Conservation (phyloP, 2,329 filamentous ascomycete species). For the Neonectria punicea region DNA sequence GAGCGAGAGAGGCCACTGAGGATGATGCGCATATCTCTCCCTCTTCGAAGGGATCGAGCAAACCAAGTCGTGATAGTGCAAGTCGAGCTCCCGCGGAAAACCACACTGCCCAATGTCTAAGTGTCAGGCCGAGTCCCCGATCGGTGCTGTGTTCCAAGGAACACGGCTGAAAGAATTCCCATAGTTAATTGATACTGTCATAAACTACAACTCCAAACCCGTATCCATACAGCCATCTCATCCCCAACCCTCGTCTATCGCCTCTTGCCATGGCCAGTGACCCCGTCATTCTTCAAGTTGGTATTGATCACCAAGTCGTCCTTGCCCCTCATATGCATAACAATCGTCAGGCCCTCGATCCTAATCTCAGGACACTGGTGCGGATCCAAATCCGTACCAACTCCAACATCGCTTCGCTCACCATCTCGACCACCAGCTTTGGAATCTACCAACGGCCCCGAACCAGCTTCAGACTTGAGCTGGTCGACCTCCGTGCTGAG, state of each 20-base stretch:
- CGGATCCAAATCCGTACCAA: conserved; percentile 29
- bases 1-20: background rate
- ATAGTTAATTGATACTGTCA: conserved; percentile 7
- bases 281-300: conserved; percentile 48
- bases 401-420: conserved; percentile 29
- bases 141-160: background rate
- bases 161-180: background rate
- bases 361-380: conserved; percentile 51
- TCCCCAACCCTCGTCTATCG: conserved; percentile 1
- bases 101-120: background rate
- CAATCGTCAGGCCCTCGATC: conserved; percentile 61
- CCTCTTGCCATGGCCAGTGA: background rate
- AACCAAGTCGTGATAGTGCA: background rate
- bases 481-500: conserved; percentile 55
- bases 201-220: conserved; percentile 17
- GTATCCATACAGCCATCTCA: conserved; percentile 3
- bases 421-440: conserved; percentile 24
- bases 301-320: conserved; percentile 65
- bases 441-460: conserved; percentile 24
- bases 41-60: background rate
- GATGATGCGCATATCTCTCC: background rate
- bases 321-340: conserved; percentile 60
- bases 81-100: background rate
- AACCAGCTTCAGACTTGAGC: conserved; percentile 53
- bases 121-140: no score